Base-by-base conservation (phyloP, 169 alveolate species). In the Plasmodium relictum region DNA sequence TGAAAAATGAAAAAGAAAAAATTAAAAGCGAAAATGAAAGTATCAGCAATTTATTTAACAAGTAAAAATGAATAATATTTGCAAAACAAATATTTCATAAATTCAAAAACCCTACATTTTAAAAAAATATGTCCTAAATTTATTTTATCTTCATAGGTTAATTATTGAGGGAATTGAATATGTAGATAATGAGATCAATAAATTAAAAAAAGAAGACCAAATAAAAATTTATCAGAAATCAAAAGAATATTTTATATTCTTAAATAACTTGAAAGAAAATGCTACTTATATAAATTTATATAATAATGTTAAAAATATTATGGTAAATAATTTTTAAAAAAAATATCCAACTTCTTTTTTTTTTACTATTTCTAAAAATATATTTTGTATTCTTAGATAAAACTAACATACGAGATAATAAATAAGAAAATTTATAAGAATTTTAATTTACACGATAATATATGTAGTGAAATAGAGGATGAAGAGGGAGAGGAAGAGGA, bases 171-270 rank as follows among this genome's bases (percentile, higher is more conserved):
- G 89, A 0, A 78, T 78, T 18, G 54, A 78, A 14, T 78, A 44
- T 9, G 69, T 78, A n/a, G 63, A 78, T 44, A 24, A 20, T 39
- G 62, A 78, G 48, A 78, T 78, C 12, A 48, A 65, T 44, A 48
- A 78, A n/a, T 45, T 54, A 45, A 66, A 54, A 9, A 69, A 78
- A 8, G 78, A 78, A 14, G 72, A 78, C 3, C 89, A 78, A 63
- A 48, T 78, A 39, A 78, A 78, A 70, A 63, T 78, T 78, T 78
- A 78, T 26, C 61, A 58, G 48, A 78, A 50, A 20, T 63, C 89
- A 26, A 63, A 78, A 44, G 78, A 78, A 42, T 78, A 78, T 41
- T 59, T 45, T 44, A 24, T 65, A 42, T 78, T 78, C 41, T 54
- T 78, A 56, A 69, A 78, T 52, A 58, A 58, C n/a, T 78, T 78